Evolutionary conservation across 2,329 filamentous ascomycete species (phyloP), one percentile per base, ranked within the genome.

Genomic region (Monosporascus sp.): DNA sequence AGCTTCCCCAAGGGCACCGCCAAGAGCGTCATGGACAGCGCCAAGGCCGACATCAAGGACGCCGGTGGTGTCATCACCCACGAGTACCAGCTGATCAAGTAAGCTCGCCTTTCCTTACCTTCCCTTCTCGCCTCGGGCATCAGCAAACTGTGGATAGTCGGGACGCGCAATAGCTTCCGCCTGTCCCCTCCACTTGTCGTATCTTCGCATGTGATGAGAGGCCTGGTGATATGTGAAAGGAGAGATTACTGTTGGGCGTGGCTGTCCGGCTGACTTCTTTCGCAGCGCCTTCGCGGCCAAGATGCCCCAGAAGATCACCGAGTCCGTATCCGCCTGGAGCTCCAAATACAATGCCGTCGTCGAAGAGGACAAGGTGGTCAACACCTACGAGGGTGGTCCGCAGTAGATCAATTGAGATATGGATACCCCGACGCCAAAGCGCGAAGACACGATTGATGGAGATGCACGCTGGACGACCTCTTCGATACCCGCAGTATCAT

Each of bases 41-140:
- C 89, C 45, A 94, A 87, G 75, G 72, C 86, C 42, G 81, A 82
- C 2, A 85, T 96, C 62, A 71, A 77, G 50, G 76, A 84, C 46
- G 85, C 84, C 39, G 89, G 89, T 48, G 90, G 89, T 39, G 72
- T 81, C 48, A 90, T 96, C 62, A 94, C 88, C 22, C 90, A 95
- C 73, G 81, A 86, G 64, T 94, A 90, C 70, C 73, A 74, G 47
- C 66, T 85, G 53, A 81, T 86, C 70, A 82, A 83, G 86, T 90
- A 79, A 67, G 84, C 24, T 24, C 5, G 39, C 22, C 50, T 37
- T n/a, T 22, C 14, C 18, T 50, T 54, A n/a, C 15, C 25, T 45
- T 41, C 17, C 34, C 44, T 60, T 20, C 45, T 22, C 11, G 17
- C 42, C 7, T 14, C 41, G 41, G 18, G 14, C 7, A 24, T 15